Evolutionary conservation across 768 basidiomycete species (phyloP).

Genomic region (Tricholoma terreum): DNA sequence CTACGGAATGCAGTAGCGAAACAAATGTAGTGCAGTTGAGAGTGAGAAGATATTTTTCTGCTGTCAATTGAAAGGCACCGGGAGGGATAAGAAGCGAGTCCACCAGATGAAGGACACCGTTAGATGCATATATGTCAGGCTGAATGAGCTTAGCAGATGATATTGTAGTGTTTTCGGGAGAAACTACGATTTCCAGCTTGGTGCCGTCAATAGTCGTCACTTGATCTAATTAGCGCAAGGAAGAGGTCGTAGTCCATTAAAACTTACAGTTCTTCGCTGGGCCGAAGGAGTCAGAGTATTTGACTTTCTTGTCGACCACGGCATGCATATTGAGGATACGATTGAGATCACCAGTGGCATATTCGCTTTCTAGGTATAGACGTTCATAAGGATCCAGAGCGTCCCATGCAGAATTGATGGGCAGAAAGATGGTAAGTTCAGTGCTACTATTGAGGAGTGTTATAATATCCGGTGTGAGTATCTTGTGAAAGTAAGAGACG

Average conservation of each 20-base stretch:
- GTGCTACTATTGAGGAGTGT: constrained; percentile 60
- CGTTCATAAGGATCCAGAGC: constrained; percentile 72
- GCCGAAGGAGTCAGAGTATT: constrained; percentile 64
- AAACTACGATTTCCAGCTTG: constrained; percentile 56
- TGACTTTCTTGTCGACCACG: constrained; percentile 54
- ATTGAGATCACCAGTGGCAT: constrained; percentile 74
- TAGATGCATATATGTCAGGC: constrained; percentile 89
- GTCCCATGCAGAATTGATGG: constrained; percentile 83
- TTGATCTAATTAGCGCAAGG: constrained; percentile 28
- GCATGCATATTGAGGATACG: constrained; percentile 80
- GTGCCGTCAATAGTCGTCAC: constrained; percentile 72
- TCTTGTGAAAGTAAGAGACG: constrained; percentile 70
- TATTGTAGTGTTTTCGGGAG: constrained; percentile 51
- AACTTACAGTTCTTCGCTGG: constrained; percentile 52
- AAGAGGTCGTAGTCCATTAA: neutral
- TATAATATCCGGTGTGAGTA: constrained; percentile 61
- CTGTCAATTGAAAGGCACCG: constrained; percentile 74
- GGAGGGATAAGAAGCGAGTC: constrained; percentile 78
- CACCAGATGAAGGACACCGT: constrained; percentile 91
- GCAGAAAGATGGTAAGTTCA: constrained; percentile 86
- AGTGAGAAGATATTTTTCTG: constrained; percentile 92
- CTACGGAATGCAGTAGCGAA: constrained; percentile 79
- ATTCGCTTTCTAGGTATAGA: constrained; percentile 85
- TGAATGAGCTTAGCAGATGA: constrained; percentile 60
- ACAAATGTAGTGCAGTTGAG: constrained; percentile 92